Evolutionary conservation across 176 grass and related monocot species (phyloP).

Genomic region (Dendrocalamus sinicus): DNA sequence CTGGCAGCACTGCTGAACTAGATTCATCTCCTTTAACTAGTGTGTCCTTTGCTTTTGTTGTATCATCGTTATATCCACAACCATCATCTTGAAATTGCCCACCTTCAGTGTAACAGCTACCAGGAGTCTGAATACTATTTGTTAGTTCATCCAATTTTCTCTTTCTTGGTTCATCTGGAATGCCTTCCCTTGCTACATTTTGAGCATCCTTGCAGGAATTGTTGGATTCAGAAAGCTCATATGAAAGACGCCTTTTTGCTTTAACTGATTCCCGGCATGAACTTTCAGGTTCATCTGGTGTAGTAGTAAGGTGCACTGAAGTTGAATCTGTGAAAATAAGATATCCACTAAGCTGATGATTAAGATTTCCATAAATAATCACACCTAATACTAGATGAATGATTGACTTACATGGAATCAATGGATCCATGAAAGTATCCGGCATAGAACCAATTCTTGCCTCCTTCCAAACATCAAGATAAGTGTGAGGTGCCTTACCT

Average conservation of each 20-base stretch:
- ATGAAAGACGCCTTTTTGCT: constrained; percentile 46
- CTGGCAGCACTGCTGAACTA: neutral
- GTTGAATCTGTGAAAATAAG: constrained; percentile 48
- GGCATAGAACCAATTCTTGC: constrained; percentile 49
- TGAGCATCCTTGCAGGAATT: constrained; percentile 31
- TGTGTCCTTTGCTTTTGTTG: constrained; percentile 30
- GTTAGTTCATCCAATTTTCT: constrained; percentile 22
- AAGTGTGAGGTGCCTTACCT: constrained; percentile 66
- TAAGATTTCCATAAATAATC: constrained; percentile 20
- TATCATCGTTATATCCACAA: constrained; percentile 30
- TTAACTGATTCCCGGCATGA: constrained; percentile 22
- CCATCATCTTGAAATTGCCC: constrained; percentile 22
- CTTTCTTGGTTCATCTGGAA: constrained; percentile 19
- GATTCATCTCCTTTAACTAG: constrained; percentile 20
- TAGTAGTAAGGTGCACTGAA: constrained; percentile 16
- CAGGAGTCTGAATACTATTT: constrained; percentile 24
- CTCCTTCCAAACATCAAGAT: constrained; percentile 68
- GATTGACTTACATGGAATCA: constrained; percentile 65
- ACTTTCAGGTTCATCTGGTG: constrained; percentile 23
- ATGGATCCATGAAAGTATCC: constrained; percentile 60
- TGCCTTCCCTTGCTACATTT: constrained; percentile 40
- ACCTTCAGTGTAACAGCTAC: constrained; percentile 36
- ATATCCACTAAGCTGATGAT: constrained; percentile 17
- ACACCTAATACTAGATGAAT: constrained; percentile 9
- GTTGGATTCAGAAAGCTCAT: constrained; percentile 34